phyloP scores from a whole-genome alignment of 78 protist genomes.

The Dictyostelium citrinum region DNA sequence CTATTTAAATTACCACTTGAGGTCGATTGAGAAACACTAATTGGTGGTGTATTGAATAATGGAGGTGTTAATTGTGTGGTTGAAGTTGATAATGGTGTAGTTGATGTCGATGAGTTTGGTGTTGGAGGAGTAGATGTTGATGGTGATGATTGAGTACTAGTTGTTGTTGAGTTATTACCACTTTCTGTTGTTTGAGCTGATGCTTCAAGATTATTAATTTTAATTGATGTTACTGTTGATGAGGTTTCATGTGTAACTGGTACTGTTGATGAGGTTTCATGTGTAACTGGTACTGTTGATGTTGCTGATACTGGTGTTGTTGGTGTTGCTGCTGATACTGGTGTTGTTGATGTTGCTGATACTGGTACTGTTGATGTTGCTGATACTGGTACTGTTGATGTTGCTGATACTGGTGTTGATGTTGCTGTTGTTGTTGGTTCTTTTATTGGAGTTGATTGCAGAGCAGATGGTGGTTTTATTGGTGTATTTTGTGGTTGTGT shows the following conservation, averaged over 20 bases:
- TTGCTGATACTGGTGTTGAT: background rate
- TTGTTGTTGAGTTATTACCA: background rate
- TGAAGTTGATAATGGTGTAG: background rate
- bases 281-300: background rate
- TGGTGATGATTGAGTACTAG: background rate
- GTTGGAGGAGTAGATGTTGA: background rate
- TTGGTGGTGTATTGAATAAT: background rate
- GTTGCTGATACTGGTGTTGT: no score
- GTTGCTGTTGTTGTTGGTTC: background rate
- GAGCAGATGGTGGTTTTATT: background rate
- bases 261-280: background rate
- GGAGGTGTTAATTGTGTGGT: background rate
- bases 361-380: background rate
- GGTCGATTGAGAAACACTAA: background rate
- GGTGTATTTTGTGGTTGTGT: background rate
- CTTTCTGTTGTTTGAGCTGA: background rate
- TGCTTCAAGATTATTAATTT: background rate
- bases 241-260: no score
- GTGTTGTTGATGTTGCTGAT: conserved; percentile 13
- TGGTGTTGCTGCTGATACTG: background rate
- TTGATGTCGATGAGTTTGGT: background rate
- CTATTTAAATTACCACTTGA: background rate
- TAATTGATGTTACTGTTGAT: background rate
- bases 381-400: background rate
- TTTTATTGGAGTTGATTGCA: background rate